Base-by-base conservation (phyloP, 345 rosid species). In the Salix exigua region DNA sequence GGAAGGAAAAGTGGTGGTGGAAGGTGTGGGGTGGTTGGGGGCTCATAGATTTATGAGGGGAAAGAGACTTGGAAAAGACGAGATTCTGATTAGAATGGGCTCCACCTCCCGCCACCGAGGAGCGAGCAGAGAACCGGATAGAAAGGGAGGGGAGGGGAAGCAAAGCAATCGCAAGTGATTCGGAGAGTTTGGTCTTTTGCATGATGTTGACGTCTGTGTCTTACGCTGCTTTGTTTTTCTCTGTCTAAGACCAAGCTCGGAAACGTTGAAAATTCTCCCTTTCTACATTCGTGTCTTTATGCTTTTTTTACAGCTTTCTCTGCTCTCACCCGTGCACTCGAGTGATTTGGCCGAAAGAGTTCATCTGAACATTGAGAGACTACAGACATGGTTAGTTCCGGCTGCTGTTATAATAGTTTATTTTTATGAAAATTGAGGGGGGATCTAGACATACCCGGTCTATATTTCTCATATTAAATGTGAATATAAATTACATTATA, bases 41-140 rank as follows among this genome's bases (percentile, higher is more conserved):
- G 48, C n/a, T 53, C 4, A 21, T 73, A 62, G 83, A 71, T 64
- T 33, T 81, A 74, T 77, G 80, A 86, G 80, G 81, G 77, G 88
- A 86, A 67, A 78, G 79, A 85, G 88, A 84, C 88, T 84, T 84
- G 82, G 79, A 81, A 16, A 19, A 82, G 87, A 88, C 83, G 90
- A 85, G 89, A 83, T 84, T 83, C 88, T 82, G 91, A 87, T 85
- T 68, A 38, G 35, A 72, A 50, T 82, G 87, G 89, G 83, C 31
- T 82, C 90, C 77, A 72, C 25, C 79, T 83, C 91, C 90, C 90
- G 84, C 91, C 88, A 75, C 23, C 70, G 53, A 77, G 33, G 23
- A 33, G 61, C 61, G 50, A 51, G 26, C 16, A 10, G 61, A 48
- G 28, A 68, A 14, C 4, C 26, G 3, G 21, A n/a, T 4, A 37